phyloP scores from a whole-genome alignment of 192 early-diverging fungal genomes.

The Backusella parvicylindrica region DNA sequence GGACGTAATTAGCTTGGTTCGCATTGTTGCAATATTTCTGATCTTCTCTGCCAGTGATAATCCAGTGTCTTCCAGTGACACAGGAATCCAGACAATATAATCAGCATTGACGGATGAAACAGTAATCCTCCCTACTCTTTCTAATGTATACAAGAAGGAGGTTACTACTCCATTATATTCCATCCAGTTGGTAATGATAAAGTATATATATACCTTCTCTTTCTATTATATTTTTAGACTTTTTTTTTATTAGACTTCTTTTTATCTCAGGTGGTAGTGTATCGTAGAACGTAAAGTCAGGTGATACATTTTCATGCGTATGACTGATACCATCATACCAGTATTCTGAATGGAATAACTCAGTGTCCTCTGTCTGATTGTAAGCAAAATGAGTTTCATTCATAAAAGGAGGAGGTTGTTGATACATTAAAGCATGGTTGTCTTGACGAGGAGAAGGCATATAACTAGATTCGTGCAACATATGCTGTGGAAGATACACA shows the following conservation, averaged over 20 bases:
- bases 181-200: not conserved
- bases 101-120: slow-evolving; percentile 29
- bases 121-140: slow-evolving; percentile 28
- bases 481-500: not conserved
- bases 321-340: not conserved
- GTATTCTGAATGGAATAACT: no score
- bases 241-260: not conserved
- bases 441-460: not conserved
- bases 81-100: slow-evolving; percentile 28
- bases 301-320: not conserved
- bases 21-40: slow-evolving; percentile 28
- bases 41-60: slow-evolving; percentile 32
- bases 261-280: not conserved
- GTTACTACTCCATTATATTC: not conserved
- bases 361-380: no score
- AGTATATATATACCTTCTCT: not conserved
- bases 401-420: not conserved
- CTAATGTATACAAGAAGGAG: not conserved
- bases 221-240: not conserved
- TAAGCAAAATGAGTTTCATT: not conserved
- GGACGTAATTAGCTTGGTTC: slow-evolving; percentile 21
- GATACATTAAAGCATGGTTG: not conserved
- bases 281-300: not conserved
- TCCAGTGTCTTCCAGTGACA: slow-evolving; percentile 28
- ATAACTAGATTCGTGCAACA: not conserved